A percentile compares a stretch with the other conserved stretches of the same genome.
Conservation (phyloP, 305 asterid species). For the Solanum chacoense region DNA sequence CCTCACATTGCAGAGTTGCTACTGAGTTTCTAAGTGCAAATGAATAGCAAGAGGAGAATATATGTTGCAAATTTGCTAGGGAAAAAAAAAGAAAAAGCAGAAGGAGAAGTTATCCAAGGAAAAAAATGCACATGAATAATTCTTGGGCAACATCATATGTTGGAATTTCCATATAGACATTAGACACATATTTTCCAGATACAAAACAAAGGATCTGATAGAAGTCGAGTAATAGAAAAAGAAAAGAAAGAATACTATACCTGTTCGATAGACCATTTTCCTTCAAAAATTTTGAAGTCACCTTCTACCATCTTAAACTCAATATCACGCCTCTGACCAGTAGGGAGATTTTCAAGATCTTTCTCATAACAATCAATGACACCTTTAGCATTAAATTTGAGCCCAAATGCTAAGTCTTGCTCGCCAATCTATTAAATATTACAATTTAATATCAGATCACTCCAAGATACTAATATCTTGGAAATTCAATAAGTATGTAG, state of each 20-base stretch:
- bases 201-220: background rate
- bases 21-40: background rate
- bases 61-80: background rate
- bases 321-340: conserved; percentile 60
- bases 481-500: background rate
- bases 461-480: background rate
- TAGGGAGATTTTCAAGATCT: conserved; percentile 49
- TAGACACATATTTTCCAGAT: background rate
- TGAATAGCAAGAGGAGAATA: background rate
- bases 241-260: conserved; percentile 11
- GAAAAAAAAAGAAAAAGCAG: background rate
- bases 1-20: background rate
- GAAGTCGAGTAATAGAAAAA: background rate
- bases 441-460: background rate
- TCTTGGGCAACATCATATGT: background rate
- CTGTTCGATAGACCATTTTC: conserved; percentile 83
- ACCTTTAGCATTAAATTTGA: conserved; percentile 75
- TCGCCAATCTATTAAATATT: conserved; percentile 53
- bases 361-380: conserved; percentile 72
- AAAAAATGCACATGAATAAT: background rate
- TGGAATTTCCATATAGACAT: background rate
- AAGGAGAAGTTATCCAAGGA: background rate
- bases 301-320: conserved; percentile 91
- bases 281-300: conserved; percentile 69
- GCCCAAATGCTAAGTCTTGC: conserved; percentile 68